These are phyloP conservation scores for Candida michaelii DNA, from an alignment of 805 yeast species.

Conservation along the genomic window DNA sequence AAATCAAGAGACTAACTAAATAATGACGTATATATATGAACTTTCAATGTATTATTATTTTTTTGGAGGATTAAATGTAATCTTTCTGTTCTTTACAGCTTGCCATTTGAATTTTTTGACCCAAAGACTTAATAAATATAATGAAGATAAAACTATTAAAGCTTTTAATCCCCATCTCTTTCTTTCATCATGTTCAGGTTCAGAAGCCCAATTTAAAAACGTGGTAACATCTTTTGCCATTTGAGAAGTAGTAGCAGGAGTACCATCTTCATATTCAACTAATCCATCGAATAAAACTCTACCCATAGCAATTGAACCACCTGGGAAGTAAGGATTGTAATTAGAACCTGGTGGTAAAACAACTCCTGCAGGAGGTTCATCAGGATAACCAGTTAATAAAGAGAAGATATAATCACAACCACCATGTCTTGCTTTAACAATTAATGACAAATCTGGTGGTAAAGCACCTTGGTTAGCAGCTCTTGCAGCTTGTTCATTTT, in stretches of 20 bases:
- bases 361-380: constrained; percentile 98
- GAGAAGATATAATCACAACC: constrained; percentile 94
- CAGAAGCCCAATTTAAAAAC: constrained; percentile 97
- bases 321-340: constrained; percentile 99
- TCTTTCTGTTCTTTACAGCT: constrained; percentile 91
- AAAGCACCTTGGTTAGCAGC: constrained; percentile 99
- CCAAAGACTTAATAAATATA: constrained; percentile 82
- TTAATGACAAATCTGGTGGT: constrained; percentile 96
- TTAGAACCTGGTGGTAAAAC: constrained; percentile 88
- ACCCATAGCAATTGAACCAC: constrained; percentile 99
- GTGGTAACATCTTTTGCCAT: constrained; percentile 98
- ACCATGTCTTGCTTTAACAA: constrained; percentile 99
- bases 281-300: constrained; percentile 96
- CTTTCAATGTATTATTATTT: constrained; percentile 27
- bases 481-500: constrained; percentile 98
- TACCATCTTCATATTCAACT: constrained; percentile 98
- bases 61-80: constrained; percentile 89
- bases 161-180: constrained; percentile 96
- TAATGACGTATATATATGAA: constrained; percentile 11
- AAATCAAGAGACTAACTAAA: neutral
- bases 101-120: constrained; percentile 99
- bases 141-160: constrained; percentile 69
- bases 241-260: constrained; percentile 97
- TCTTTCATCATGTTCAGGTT: constrained; percentile 98
- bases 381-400: constrained; percentile 97